Evolutionary conservation across 352 stramenopile genomes (phyloP), one percentile per base, ranked within the genome.

Genomic region (Phytophthora gonapodyides): DNA sequence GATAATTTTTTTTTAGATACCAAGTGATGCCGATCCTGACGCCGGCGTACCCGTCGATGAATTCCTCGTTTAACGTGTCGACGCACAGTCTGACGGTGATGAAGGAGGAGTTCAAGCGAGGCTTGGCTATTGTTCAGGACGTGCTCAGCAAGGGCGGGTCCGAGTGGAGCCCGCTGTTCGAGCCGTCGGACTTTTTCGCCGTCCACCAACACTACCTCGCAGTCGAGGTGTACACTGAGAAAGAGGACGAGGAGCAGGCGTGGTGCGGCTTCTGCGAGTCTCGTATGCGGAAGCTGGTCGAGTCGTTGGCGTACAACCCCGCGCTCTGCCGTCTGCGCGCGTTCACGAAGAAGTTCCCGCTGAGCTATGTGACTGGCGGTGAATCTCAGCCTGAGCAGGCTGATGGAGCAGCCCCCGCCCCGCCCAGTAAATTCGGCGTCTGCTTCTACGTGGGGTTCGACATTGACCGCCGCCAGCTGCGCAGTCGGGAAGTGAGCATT

Each of bases 11-110:
- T 7, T 49, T 59, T 57, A 87, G 84, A 53, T 95, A 89, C 55
- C 96, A 99, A 73, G 78, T 99, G 15, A 99, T 99, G 97, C 97
- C 97, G 21, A 99, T 99, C 52, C 78, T 99, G 58, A 99, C 98
- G 19, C 98, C 98, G 5, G 96, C 95, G 48, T 99, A 99, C 76
- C 98, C 98, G 41, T 97, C 88, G 24, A 99, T 99, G 97, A 99
- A 99, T 78, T 99, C 96, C 21, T 98, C 97, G 15, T 99, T 98
- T 77, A 99, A 98, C 70, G 97, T 99, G 43, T 98, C 91, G 52
- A 80, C 85, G 34, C 91, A 97, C 59, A 98, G 97, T 62, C 73
- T 98, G n/a, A 75, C 91, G 21, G 84, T 98, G 24, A 98, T 99
- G 73, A 94, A 97, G 64, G 84, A 98, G 21, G 96, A 99, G 74